A percentile compares a stretch with the other conserved stretches of the same genome.
Evolutionary conservation across 2,329 filamentous ascomycete genomes (phyloP).

Genomic region (Colletotrichum plurivorum): DNA sequence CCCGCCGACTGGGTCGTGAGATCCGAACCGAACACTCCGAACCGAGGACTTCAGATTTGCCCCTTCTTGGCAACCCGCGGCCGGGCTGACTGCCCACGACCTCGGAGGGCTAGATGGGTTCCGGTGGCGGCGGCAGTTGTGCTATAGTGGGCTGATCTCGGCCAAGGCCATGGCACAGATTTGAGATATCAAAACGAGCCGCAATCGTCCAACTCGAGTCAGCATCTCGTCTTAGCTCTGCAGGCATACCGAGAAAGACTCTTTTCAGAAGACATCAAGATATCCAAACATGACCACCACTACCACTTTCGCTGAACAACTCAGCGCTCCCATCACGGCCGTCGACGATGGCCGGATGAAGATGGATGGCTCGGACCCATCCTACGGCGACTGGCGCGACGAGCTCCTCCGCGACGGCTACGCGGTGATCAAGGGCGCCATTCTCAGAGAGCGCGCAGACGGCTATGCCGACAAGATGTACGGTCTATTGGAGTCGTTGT

Average conservation of each 20-base stretch:
- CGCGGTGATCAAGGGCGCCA: constrained; percentile 38
- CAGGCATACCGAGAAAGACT: neutral
- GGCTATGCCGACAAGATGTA: constrained; percentile 50
- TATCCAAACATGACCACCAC: constrained; percentile 45
- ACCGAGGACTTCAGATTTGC: constrained; percentile 11
- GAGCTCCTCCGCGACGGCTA: constrained; percentile 46
- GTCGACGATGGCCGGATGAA: constrained; percentile 49
- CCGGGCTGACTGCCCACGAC: neutral
- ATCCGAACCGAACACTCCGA: constrained; percentile 30
- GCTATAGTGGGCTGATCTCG: neutral
- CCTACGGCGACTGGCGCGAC: constrained; percentile 50
- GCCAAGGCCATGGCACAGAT: neutral
- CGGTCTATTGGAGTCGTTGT: constrained; percentile 43
- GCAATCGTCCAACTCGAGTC: constrained; percentile 1
- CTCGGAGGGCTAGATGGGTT: neutral
- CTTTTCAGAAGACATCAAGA: neutral
- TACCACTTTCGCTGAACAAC: constrained; percentile 1
- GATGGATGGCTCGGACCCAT: constrained; percentile 22
- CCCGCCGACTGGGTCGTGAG: neutral
- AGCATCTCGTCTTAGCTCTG: constrained; percentile 3
- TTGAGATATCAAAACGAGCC: constrained; percentile 18
- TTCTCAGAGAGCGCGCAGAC: constrained; percentile 35
- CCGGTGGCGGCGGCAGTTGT: neutral
- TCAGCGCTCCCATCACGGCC: constrained; percentile 25
- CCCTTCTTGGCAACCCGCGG: neutral